phyloP scores from a whole-genome alignment of 768 basidiomycete genomes.

The Lactarius vividus region DNA sequence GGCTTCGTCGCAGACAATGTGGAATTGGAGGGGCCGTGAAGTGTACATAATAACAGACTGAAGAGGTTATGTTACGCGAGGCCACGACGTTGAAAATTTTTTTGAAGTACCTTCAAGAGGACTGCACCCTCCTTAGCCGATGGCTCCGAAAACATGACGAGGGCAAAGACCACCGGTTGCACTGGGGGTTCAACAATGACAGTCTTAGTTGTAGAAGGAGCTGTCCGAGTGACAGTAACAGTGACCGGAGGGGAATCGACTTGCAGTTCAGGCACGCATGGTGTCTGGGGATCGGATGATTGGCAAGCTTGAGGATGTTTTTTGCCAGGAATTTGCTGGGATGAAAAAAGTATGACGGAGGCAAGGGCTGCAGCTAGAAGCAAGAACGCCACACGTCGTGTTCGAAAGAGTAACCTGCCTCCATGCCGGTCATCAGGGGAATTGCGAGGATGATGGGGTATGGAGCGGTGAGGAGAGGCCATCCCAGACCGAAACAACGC shows the following conservation, averaged over 20 bases:
- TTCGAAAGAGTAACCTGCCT: background rate
- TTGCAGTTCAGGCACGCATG: background rate
- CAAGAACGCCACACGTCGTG: constrained; percentile 6
- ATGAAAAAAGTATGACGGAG: background rate
- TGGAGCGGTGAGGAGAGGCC: background rate
- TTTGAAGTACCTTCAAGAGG: constrained; percentile 25
- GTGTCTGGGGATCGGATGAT: background rate
- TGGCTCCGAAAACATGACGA: constrained; percentile 20
- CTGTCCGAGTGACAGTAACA: constrained; percentile 6
- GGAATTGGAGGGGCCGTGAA: constrained; percentile 40
- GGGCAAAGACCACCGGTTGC: constrained; percentile 23
- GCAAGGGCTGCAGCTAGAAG: background rate
- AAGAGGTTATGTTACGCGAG: background rate
- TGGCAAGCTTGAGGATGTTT: background rate
- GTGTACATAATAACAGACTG: constrained; percentile 43
- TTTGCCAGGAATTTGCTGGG: background rate
- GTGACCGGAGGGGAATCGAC: background rate
- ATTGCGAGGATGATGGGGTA: background rate
- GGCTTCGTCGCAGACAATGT: constrained; percentile 45
- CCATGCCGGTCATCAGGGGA: background rate
- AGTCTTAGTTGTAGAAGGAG: constrained; percentile 4
- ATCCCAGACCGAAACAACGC: background rate
- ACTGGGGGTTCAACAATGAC: background rate
- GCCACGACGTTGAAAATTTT: background rate
- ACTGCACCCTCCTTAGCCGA: constrained; percentile 27